Percentiles rank a stretch among this genome's conserved stretches.
These are phyloP conservation scores for Funneliformis caledonium DNA, from an alignment of 371 early-diverging fungal genomes.

Conservation along the genomic window DNA sequence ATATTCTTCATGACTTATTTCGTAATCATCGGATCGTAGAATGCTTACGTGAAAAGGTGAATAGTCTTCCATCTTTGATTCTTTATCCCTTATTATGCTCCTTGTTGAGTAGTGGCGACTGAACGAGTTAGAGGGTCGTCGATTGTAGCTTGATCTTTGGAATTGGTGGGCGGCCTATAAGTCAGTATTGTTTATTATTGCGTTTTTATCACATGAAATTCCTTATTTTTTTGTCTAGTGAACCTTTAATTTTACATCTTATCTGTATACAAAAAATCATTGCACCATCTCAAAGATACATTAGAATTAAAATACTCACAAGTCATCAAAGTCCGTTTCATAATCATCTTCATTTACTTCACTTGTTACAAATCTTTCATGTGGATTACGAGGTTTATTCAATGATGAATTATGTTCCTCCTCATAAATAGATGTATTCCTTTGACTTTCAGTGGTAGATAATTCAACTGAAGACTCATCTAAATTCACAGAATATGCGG, in stretches of 20 bases:
- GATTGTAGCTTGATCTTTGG: conserved; percentile 34
- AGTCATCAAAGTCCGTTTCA: conserved; percentile 14
- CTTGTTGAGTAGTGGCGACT: conserved; percentile 10
- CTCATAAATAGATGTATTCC: neutral
- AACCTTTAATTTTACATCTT: no score
- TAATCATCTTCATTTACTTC: conserved; percentile 33
- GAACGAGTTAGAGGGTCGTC: neutral
- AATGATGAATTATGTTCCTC: conserved; percentile 10
- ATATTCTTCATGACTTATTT: conserved; percentile 1
- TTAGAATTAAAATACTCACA: conserved; percentile 21
- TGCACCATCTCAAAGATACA: no score
- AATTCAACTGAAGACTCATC: conserved; percentile 10
- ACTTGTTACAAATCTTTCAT: neutral
- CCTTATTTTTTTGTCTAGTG: no score
- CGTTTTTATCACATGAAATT: neutral
- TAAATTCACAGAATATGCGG: neutral
- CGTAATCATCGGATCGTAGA: conserved; percentile 21
- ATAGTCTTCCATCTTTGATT: conserved; percentile 31
- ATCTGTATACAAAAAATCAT: no score
- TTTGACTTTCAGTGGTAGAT: conserved; percentile 1
- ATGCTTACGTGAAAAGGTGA: conserved; percentile 24
- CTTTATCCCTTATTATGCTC: conserved; percentile 12
- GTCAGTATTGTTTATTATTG: conserved; percentile 32
- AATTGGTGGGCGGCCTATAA: conserved; percentile 34
- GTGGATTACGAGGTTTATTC: conserved; percentile 37